Evolutionary conservation across 805 yeast genomes (phyloP), one percentile per base, ranked within the genome.

Genomic region (Lachancea sp.): DNA sequence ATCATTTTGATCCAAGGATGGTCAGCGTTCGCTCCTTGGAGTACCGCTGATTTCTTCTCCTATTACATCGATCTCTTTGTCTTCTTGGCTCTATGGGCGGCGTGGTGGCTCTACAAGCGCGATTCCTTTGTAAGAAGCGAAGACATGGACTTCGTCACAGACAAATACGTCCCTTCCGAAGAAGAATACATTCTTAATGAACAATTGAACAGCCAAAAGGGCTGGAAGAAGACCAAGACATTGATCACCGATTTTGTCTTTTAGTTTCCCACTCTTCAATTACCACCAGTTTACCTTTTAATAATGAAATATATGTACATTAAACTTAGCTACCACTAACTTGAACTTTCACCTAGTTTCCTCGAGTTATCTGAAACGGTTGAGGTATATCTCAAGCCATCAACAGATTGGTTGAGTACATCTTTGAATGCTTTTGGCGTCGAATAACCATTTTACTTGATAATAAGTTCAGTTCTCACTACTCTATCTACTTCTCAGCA

Each of bases 131-230:
- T 72, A 7, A 67, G 59, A 45, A 53, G 56, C 7, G 69, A 68
- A 48, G 77, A 74, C 38, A 75, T 75, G 79, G 79, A 75, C 57
- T 74, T 75, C 45, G 77, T 68, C 36, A 67, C 77, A 4, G 79
- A 74, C 49, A 63, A 73, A 49, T 79, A 78, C 56, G 51, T 66
- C 31, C 75, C 73, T 48, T 69, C 74, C 11, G 70, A 67, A 38
- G 80, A 76, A 48, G 82, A 78, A 46, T 40, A 54, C n/a, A 61
- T 52, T 12, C 63, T 66, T 34, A 69, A 67, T 46, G 72, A 65
- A 42, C 57, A 62, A 38, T 62, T 66, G 15, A 70, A 67, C 29
- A 54, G 55, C 35, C 62, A 75, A 51, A 67, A 53, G 35, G 79
- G 79, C 10, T 69, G 73, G 70, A 60, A 61, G 8, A 74, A 65